phyloP scores from a whole-genome alignment of 2,329 filamentous ascomycete genomes.

The Pseudophaeomoniella oleicola region DNA sequence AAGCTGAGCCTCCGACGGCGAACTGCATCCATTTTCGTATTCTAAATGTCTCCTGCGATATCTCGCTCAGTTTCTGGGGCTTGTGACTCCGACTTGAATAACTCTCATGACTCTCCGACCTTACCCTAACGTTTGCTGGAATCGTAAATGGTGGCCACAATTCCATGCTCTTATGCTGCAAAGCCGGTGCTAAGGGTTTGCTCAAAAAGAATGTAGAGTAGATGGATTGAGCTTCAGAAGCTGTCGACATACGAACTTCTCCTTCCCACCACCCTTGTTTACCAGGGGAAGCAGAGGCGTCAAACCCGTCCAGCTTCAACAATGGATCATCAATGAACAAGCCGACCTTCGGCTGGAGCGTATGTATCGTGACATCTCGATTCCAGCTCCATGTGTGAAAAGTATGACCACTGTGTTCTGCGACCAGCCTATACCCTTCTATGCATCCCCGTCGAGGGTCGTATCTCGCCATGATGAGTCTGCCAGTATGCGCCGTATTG shows the following conservation, averaged over 20 bases:
- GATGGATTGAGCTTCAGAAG: slow-evolving; percentile 34
- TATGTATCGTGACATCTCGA: slow-evolving; percentile 51
- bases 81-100: slow-evolving; percentile 30
- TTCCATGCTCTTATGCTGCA: slow-evolving; percentile 23
- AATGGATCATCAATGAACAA: slow-evolving; percentile 65
- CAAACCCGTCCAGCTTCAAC: slow-evolving; percentile 35
- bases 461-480: slow-evolving; percentile 63
- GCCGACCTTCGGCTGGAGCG: slow-evolving; percentile 53
- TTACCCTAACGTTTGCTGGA: slow-evolving; percentile 45
- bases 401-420: slow-evolving; percentile 40
- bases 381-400: slow-evolving; percentile 53
- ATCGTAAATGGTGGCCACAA: slow-evolving; percentile 66
- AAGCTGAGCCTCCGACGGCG: slow-evolving; percentile 19
- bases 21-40: slow-evolving; percentile 67
- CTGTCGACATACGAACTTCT: slow-evolving; percentile 42
- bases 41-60: slow-evolving; percentile 58
- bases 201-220: slow-evolving; percentile 57
- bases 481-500: slow-evolving; percentile 58
- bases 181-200: slow-evolving; percentile 30
- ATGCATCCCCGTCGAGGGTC: slow-evolving; percentile 60
- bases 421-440: slow-evolving; percentile 64
- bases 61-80: slow-evolving; percentile 39
- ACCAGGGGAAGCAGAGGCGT: slow-evolving; percentile 6
- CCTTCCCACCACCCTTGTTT: slow-evolving; percentile 13
- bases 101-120: slow-evolving; percentile 31